Conservation (phyloP, 305 asterid genomes). For the Andrographis paniculata region DNA sequence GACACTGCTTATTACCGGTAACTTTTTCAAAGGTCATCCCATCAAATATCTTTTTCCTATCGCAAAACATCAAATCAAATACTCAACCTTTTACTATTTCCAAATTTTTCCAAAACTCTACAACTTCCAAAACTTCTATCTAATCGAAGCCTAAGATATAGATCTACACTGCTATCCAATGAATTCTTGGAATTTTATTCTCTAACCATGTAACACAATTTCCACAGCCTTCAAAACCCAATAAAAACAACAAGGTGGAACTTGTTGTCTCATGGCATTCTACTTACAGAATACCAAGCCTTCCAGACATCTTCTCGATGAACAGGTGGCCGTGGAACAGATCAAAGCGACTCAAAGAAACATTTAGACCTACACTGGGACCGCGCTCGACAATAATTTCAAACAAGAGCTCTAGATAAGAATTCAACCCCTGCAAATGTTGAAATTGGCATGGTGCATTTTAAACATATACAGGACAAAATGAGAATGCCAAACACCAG, state of each 20-base stretch:
- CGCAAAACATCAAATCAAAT: too few relatives aligned
- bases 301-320: constrained; percentile 58
- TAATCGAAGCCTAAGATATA: too few relatives aligned
- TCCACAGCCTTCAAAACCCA: constrained; percentile 1
- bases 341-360: constrained; percentile 73
- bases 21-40: too few relatives aligned
- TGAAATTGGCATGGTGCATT: constrained; percentile 18
- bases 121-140: too few relatives aligned
- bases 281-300: constrained; percentile 95
- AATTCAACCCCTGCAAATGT: constrained; percentile 69
- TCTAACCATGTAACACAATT: neutral
- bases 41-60: too few relatives aligned
- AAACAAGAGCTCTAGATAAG: constrained; percentile 57
- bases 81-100: too few relatives aligned
- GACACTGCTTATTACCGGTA: too few relatives aligned
- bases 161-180: too few relatives aligned
- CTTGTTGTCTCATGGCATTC: constrained; percentile 10
- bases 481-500: constrained; percentile 3
- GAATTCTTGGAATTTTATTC: too few relatives aligned
- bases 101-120: neutral
- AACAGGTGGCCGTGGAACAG: constrained; percentile 90
- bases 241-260: constrained; percentile 10
- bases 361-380: constrained; percentile 65
- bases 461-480: neutral
- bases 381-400: constrained; percentile 61